These are phyloP conservation scores for Kwoniella bestiolae DNA, from an alignment of 768 basidiomycete species.

Conservation along the genomic window DNA sequence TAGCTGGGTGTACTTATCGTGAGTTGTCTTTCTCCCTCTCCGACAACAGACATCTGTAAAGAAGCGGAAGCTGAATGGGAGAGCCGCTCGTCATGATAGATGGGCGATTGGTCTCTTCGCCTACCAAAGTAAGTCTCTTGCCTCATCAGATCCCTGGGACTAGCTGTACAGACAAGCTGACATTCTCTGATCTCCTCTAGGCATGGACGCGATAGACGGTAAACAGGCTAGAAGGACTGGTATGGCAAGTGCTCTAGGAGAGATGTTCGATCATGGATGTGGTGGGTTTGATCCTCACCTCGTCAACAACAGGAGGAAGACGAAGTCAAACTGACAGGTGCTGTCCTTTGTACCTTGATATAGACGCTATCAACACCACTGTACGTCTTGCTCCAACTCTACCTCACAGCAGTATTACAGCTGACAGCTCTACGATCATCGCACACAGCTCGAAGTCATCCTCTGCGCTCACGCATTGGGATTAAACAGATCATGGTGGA, in stretches of 20 bases:
- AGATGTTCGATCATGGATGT: slow-evolving; percentile 95
- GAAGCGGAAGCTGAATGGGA: too few relatives aligned
- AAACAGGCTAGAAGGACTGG: slow-evolving; percentile 95
- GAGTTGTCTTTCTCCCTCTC: slow-evolving; percentile 49
- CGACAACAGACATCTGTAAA: not conserved
- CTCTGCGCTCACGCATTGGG: slow-evolving; percentile 83
- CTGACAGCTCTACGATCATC: not conserved
- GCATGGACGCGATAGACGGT: slow-evolving; percentile 56
- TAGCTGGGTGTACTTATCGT: slow-evolving; percentile 90
- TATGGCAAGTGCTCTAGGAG: slow-evolving; percentile 96
- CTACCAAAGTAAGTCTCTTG: slow-evolving; percentile 69
- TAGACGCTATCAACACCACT: slow-evolving; percentile 90
- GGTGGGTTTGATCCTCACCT: slow-evolving; percentile 35
- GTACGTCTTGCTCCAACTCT: slow-evolving; percentile 58
- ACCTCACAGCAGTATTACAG: slow-evolving; percentile 3
- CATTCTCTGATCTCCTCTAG: slow-evolving; percentile 3
- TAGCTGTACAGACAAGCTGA: not conserved
- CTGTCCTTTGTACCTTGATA: too few relatives aligned
- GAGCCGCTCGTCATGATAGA: too few relatives aligned
- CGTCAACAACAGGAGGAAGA: too few relatives aligned
- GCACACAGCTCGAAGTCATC: slow-evolving; percentile 85
- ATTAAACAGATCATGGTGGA: slow-evolving; percentile 96
- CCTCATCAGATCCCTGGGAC: slow-evolving; percentile 72
- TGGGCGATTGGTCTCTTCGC: slow-evolving; percentile 87
- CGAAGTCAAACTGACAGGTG: too few relatives aligned